Conservation (phyloP, 805 yeast species). For the Groenewaldozyma tartarivorans region DNA sequence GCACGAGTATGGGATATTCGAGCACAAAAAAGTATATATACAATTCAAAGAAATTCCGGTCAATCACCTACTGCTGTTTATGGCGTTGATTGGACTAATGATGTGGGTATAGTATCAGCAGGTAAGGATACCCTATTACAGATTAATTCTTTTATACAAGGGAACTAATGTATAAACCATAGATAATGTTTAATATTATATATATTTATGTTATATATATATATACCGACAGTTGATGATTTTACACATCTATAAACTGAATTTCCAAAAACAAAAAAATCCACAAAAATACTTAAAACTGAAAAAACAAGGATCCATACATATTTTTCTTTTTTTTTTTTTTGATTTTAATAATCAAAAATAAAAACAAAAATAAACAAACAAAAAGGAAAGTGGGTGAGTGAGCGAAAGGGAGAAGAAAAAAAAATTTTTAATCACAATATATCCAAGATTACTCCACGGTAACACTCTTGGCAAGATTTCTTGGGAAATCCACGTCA, state of each 20-base stretch:
- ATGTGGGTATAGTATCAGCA: conserved; percentile 80
- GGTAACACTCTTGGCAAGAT: conserved; percentile 95
- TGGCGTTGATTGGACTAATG: conserved; percentile 74
- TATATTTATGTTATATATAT: not conserved
- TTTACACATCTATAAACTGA: too few species aligned
- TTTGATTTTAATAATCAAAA: too few species aligned
- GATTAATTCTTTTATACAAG: conserved; percentile 55
- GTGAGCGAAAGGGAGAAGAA: not conserved
- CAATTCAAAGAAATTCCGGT: conserved; percentile 61
- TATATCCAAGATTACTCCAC: conserved; percentile 51
- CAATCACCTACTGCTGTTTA: conserved; percentile 55
- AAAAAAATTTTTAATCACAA: not conserved
- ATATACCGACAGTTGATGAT: too few species aligned
- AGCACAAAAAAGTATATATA: conserved; percentile 71
- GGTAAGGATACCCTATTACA: conserved; percentile 93
- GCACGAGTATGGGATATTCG: conserved; percentile 94
- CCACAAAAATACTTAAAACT: too few species aligned
- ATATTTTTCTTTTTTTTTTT: too few species aligned
- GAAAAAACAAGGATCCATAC: too few species aligned
- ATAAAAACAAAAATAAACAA: not conserved
- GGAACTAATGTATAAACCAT: too few species aligned
- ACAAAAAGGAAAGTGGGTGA: not conserved
- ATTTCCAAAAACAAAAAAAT: too few species aligned
- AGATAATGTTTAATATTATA: not conserved
- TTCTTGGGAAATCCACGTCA: conserved; percentile 98